These are phyloP conservation scores for Pichia membranifaciens DNA, from an alignment of 805 yeast species.

Conservation along the genomic window DNA sequence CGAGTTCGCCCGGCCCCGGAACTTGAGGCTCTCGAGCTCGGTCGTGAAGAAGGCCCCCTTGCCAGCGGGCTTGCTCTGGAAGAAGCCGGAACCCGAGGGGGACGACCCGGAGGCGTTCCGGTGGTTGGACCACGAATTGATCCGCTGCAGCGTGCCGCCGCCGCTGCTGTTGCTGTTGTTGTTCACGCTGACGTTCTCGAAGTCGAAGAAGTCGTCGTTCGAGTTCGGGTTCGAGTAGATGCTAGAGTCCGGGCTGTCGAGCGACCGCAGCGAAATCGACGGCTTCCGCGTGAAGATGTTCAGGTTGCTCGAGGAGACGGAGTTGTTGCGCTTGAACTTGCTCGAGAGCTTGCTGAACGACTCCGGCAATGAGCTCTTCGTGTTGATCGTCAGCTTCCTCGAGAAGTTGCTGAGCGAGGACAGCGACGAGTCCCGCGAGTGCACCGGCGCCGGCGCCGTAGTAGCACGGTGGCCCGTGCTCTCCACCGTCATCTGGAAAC, in stretches of 20 bases:
- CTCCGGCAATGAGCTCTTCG: constrained; percentile 2
- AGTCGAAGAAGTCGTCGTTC: not conserved
- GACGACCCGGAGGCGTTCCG: not conserved
- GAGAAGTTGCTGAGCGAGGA: constrained; percentile 1
- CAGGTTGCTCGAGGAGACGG: not conserved
- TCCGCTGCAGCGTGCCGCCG: not conserved
- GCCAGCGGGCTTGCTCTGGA: not conserved
- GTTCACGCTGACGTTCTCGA: not conserved
- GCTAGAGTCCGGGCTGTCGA: not conserved
- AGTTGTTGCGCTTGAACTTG: constrained; percentile 7
- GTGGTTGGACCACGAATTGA: constrained; percentile 1
- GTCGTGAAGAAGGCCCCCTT: not conserved
- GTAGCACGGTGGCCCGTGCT: too few relatives aligned
- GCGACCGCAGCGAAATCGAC: not conserved
- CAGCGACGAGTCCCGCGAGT: constrained; percentile 4
- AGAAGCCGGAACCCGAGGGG: not conserved
- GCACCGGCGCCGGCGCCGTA: not conserved
- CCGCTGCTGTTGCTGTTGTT: not conserved
- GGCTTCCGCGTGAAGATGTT: constrained; percentile 7
- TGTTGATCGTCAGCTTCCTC: not conserved
- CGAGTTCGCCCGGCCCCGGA: constrained; percentile 5
- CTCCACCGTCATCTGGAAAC: too few relatives aligned
- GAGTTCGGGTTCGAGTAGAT: not conserved
- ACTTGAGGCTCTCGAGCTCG: constrained; percentile 1
- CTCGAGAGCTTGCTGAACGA: constrained; percentile 7